Evolutionary conservation across 768 basidiomycete genomes (phyloP).

Genomic region (Pholiota conissans): DNA sequence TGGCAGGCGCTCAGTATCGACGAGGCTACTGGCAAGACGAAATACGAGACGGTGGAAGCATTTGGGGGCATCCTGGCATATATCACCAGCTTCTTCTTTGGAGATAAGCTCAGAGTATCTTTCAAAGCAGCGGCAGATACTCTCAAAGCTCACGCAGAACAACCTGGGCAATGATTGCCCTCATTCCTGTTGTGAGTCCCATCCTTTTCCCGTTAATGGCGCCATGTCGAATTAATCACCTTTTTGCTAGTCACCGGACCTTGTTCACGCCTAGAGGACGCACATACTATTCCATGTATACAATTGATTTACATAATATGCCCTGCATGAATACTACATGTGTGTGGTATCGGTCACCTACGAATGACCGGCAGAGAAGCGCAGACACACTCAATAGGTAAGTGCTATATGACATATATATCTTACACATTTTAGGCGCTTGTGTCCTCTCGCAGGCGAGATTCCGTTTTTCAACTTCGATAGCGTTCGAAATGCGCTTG

Average conservation of each 20-base stretch:
- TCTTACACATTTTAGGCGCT: too few species aligned
- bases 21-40: slow-evolving; percentile 52
- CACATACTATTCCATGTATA: background rate
- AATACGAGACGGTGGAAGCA: slow-evolving; percentile 65
- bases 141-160: slow-evolving; percentile 53
- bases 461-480: too few species aligned
- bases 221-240: background rate
- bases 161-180: background rate
- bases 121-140: slow-evolving; percentile 57
- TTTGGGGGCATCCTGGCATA: slow-evolving; percentile 60
- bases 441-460: too few species aligned
- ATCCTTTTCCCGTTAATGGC: background rate
- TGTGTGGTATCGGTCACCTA: background rate
- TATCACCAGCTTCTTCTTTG: slow-evolving; percentile 44
- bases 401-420: too few species aligned
- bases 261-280: background rate
- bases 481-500: too few species aligned
- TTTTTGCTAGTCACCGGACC: background rate
- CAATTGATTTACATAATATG: background rate
- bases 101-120: slow-evolving; percentile 40
- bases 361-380: background rate
- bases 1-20: slow-evolving; percentile 62
- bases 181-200: background rate
- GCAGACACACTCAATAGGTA: too few species aligned
- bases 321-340: background rate